Percentiles rank a stretch among this genome's conserved stretches.
These are phyloP conservation scores for Thermoascus crustaceus DNA, from an alignment of 2,329 filamentous ascomycete genomes.

Conservation along the genomic window DNA sequence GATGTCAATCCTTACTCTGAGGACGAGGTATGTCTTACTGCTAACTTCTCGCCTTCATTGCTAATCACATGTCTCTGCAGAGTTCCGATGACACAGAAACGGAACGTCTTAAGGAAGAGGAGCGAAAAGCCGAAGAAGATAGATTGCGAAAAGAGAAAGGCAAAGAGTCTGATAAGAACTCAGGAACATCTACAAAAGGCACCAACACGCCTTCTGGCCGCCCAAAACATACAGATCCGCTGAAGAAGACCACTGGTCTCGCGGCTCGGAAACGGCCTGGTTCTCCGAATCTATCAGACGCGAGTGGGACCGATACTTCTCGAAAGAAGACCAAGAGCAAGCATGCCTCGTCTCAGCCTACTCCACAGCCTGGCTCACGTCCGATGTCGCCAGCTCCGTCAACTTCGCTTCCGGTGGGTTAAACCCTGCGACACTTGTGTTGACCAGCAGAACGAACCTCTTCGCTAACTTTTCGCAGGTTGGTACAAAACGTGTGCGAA, in stretches of 20 bases:
- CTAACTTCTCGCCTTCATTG: conserved; percentile 17
- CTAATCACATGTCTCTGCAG: conserved; percentile 20
- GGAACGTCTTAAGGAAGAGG: conserved; percentile 53
- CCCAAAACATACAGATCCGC: conserved; percentile 44
- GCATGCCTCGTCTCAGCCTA: conserved; percentile 32
- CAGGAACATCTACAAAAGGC: conserved; percentile 60
- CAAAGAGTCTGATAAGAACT: conserved; percentile 41
- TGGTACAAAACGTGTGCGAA: conserved; percentile 44
- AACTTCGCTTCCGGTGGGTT: conserved; percentile 46
- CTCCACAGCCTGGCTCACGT: conserved; percentile 42
- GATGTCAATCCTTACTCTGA: conserved; percentile 50
- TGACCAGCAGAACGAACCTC: not conserved
- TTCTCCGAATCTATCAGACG: conserved; percentile 80
- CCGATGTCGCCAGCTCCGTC: conserved; percentile 54
- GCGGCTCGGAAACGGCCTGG: conserved; percentile 72
- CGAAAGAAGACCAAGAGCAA: conserved; percentile 73
- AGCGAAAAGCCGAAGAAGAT: conserved; percentile 51
- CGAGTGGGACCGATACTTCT: conserved; percentile 81
- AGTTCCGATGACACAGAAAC: conserved; percentile 58
- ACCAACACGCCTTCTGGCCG: conserved; percentile 58
- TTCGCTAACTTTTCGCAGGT: conserved; percentile 33
- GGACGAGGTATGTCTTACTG: conserved; percentile 35
- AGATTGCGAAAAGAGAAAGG: conserved; percentile 46
- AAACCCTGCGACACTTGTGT: too few relatives aligned
- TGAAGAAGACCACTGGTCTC: conserved; percentile 42